These are phyloP conservation scores for Wallacemonas sp. DNA, from an alignment of 208 protist species.

Conservation along the genomic window DNA sequence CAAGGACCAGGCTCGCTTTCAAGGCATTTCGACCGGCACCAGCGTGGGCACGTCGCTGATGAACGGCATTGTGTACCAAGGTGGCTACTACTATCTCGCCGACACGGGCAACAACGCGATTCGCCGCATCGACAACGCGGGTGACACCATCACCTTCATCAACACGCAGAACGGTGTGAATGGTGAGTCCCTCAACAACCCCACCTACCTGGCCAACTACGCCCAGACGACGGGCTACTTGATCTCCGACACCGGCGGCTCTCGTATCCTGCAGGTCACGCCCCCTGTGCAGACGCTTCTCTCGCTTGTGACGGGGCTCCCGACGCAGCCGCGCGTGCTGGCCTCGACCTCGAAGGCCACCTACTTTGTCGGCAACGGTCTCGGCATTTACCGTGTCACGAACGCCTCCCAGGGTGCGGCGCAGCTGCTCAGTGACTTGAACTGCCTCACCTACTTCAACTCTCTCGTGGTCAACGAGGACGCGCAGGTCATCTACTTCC, in stretches of 20 bases:
- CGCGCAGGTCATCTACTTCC: constrained; percentile 3
- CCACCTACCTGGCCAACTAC: constrained; percentile 27
- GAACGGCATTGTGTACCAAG: constrained; percentile 26
- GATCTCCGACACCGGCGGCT: constrained; percentile 47
- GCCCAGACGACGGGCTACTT: constrained; percentile 22
- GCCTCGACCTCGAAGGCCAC: neutral
- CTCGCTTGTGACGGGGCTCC: constrained; percentile 11
- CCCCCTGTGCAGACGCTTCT: neutral
- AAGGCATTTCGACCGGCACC: constrained; percentile 19
- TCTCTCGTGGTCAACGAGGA: constrained; percentile 8
- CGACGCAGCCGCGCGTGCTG: constrained; percentile 15
- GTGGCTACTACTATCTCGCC: constrained; percentile 35
- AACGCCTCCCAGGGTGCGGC: constrained; percentile 8
- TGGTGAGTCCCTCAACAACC: constrained; percentile 18
- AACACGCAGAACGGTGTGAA: constrained; percentile 9
- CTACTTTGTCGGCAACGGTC: constrained; percentile 10
- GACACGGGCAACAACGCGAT: constrained; percentile 63
- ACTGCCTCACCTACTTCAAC: constrained; percentile 11
- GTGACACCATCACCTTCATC: constrained; percentile 29
- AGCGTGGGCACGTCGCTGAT: constrained; percentile 28
- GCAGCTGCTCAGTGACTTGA: neutral
- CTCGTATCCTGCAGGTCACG: constrained; percentile 29
- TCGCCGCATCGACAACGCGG: constrained; percentile 38
- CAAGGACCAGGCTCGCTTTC: constrained; percentile 29
- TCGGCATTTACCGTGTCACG: constrained; percentile 7